A percentile compares a stretch with the other conserved stretches of the same genome.
phyloP scores from a whole-genome alignment of 768 basidiomycete genomes.

The Mycena latifolia region DNA sequence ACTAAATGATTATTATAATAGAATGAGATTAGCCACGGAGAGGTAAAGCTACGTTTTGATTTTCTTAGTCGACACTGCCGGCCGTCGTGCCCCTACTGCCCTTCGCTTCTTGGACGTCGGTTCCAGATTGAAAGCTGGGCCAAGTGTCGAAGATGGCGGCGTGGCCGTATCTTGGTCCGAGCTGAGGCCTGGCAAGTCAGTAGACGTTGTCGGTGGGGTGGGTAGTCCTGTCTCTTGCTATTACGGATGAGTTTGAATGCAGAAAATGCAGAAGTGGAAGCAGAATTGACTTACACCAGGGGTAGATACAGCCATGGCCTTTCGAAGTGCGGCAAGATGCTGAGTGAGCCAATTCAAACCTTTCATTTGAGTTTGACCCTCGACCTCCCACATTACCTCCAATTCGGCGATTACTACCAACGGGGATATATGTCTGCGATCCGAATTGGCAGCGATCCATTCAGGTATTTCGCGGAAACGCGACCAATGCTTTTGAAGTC shows the following conservation, averaged over 20 bases:
- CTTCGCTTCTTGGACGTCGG: background rate
- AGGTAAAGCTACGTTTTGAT: too few species aligned
- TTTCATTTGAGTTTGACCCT: background rate
- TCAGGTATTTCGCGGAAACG: constrained; percentile 14
- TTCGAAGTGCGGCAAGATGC: background rate
- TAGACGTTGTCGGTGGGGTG: too few species aligned
- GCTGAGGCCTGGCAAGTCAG: too few species aligned
- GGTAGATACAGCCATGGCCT: background rate
- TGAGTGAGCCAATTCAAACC: background rate
- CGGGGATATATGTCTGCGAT: background rate
- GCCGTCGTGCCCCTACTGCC: background rate
- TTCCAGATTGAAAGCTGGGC: background rate
- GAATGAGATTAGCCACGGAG: too few species aligned
- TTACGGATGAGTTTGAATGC: too few species aligned
- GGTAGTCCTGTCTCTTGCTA: too few species aligned
- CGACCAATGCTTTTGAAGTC: background rate
- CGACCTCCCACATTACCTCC: background rate
- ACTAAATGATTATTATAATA: too few species aligned
- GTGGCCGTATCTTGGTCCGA: too few species aligned
- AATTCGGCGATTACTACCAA: background rate
- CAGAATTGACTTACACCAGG: background rate
- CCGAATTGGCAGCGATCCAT: background rate
- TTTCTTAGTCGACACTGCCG: too few species aligned
- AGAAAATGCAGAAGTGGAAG: background rate
- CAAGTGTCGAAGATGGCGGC: too few species aligned